Conservation (phyloP, 768 basidiomycete species). For the Auriscalpium vulgare region DNA sequence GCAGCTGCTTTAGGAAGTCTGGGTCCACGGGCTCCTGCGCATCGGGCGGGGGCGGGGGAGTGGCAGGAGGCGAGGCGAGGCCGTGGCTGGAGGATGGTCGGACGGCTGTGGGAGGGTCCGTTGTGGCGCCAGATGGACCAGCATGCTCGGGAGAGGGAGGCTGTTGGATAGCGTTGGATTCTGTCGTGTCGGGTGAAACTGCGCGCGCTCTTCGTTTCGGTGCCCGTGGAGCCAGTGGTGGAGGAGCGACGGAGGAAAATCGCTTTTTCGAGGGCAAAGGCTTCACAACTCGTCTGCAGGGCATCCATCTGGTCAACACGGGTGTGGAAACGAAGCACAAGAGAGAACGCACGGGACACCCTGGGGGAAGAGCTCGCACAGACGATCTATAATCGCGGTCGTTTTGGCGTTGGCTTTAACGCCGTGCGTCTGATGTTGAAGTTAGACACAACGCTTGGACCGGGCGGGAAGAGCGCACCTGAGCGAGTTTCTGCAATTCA, state of each 20-base stretch:
- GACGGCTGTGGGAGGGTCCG: background rate
- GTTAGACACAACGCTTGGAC: background rate
- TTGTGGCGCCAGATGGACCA: background rate
- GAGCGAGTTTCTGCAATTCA: background rate
- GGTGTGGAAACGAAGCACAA: background rate
- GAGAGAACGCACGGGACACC: constrained; percentile 3
- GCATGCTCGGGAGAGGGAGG: no score
- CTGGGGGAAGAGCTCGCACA: constrained; percentile 20
- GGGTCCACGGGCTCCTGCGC: background rate
- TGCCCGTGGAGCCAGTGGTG: background rate
- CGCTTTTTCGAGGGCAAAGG: background rate
- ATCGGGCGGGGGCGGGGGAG: background rate
- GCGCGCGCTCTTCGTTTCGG: background rate
- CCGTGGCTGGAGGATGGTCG: background rate
- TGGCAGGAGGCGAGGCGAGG: background rate
- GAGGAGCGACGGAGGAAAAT: background rate
- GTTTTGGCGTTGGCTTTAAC: constrained; percentile 22
- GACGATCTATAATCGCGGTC: constrained; percentile 21
- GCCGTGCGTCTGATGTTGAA: constrained; percentile 17
- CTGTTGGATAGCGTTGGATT: no score
- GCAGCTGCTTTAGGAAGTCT: background rate
- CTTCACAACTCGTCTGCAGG: background rate
- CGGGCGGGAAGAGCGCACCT: background rate
- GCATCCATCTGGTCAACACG: background rate
- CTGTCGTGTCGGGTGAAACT: background rate